Percentiles rank a stretch among this genome's conserved stretches.
These are phyloP conservation scores for Tetragonia tetragonoides DNA, from an alignment of 148 eudicot species.

Conservation along the genomic window DNA sequence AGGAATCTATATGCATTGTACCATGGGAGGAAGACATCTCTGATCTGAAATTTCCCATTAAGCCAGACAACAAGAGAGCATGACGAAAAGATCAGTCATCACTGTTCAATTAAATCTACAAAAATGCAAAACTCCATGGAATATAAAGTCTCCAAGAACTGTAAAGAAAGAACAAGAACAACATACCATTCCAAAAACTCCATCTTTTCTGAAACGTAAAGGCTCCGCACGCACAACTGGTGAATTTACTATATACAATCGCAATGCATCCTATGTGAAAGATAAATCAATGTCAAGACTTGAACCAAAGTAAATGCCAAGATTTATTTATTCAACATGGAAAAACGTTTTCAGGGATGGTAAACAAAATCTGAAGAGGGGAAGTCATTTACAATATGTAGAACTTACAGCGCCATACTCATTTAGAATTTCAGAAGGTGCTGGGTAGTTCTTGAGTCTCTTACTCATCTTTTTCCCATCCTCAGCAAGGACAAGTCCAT, in stretches of 20 bases:
- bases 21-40: conserved; percentile 99
- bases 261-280: conserved; percentile 69
- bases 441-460: conserved; percentile 82
- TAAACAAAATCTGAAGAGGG: not conserved
- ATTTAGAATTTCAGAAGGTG: conserved; percentile 71
- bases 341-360: not conserved
- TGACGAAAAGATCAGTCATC: not conserved
- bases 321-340: not conserved
- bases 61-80: conserved; percentile 11
- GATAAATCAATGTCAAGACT: not conserved
- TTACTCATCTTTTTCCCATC: conserved; percentile 99
- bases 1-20: conserved; percentile 98
- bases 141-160: not conserved
- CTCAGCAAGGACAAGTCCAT: conserved; percentile 96
- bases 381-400: not conserved
- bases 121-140: not conserved
- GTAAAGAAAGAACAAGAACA: not conserved
- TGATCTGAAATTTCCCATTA: conserved; percentile 47
- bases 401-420: conserved; percentile 91
- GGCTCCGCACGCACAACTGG: conserved; percentile 99
- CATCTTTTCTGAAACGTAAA: conserved; percentile 86
- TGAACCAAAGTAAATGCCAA: not conserved
- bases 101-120: not conserved
- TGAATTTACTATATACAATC: conserved; percentile 86
- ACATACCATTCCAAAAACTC: conserved; percentile 85